Base-by-base conservation (phyloP, 2,329 filamentous ascomycete species). In the Alternaria conjuncta region DNA sequence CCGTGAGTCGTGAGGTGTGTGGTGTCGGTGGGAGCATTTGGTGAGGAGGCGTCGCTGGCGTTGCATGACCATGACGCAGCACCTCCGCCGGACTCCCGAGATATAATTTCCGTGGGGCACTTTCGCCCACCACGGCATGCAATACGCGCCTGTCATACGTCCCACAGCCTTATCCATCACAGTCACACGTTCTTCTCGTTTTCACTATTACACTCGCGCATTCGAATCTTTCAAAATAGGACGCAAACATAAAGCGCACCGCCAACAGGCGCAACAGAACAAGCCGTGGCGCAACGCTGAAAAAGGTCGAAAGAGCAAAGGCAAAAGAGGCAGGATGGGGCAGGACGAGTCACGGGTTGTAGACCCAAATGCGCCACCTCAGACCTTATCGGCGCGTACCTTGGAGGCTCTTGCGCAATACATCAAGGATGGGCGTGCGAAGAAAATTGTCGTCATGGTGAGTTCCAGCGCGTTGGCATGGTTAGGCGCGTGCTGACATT, bases 371-470 rank as follows among this genome's bases (percentile, higher is more conserved):
- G 88, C 87, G 23, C 83, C 83, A 41, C 88, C 95, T 2, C 76
- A 84, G 57, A 92, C 89, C 0, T 85, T 98, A 13, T 82, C 86
- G 45, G 87, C 86, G 30, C 89, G 94, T 60, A 91, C 86, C 26
- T 80, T 98, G 13, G 84, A 90, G 18, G 91, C 88, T 5, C 84
- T 98, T 43, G 94, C 93, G n/a, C 86, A 91, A 26, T 90, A 92
- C 73, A 94, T 99, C 79, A 89, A 88, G 69, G 85, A 89, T 73
- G 91, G 90, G 49, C 80, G 86, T 53, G 89, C 86, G 32, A 86
- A 86, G 72, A 86, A 86, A 54, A 91, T 99, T 61, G 93, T 97
- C 23, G 91, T 97, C 66, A 89, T 98, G 88, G 87, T 88, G 78
- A 55, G 82, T 43, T 46, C 6, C 7, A n/a, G 15, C 43, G 23